These are phyloP conservation scores for Trichoderma koningiopsis DNA, from an alignment of 2,329 filamentous ascomycete genomes.

Conservation along the genomic window DNA sequence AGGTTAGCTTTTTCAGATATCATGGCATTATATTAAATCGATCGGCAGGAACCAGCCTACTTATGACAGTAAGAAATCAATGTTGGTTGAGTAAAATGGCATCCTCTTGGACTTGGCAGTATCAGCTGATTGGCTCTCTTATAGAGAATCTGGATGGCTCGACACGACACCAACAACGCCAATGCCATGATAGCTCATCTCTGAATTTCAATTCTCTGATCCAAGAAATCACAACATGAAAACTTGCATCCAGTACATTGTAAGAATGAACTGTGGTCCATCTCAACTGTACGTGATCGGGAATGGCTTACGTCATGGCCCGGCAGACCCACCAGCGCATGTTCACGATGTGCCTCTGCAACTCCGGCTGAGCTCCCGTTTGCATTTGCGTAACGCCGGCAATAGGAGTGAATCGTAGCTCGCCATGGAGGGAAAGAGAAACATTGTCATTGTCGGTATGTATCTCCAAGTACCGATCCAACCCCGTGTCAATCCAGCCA, in stretches of 20 bases:
- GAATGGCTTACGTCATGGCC: not conserved
- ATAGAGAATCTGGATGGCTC: not conserved
- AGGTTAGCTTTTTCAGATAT: not conserved
- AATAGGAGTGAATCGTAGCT: not conserved
- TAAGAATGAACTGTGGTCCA: not conserved
- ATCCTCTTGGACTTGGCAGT: not conserved
- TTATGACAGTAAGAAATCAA: not conserved
- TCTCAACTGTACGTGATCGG: not conserved
- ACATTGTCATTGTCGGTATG: slow-evolving; percentile 56
- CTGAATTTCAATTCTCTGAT: not conserved
- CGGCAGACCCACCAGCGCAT: not conserved
- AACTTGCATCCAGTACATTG: not conserved
- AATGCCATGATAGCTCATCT: no score
- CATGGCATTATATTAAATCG: not conserved
- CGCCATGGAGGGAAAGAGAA: slow-evolving; percentile 43
- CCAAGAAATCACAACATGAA: not conserved
- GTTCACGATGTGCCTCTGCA: not conserved
- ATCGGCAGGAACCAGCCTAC: not conserved
- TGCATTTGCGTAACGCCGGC: not conserved
- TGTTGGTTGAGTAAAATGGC: not conserved
- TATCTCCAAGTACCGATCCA: slow-evolving; percentile 15
- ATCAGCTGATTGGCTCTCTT: not conserved
- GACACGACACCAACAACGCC: not conserved
- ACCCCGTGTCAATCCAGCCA: not conserved
- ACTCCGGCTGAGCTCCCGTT: not conserved